Base-by-base conservation (phyloP, 805 yeast species). In the Saturnispora ahearnii region DNA sequence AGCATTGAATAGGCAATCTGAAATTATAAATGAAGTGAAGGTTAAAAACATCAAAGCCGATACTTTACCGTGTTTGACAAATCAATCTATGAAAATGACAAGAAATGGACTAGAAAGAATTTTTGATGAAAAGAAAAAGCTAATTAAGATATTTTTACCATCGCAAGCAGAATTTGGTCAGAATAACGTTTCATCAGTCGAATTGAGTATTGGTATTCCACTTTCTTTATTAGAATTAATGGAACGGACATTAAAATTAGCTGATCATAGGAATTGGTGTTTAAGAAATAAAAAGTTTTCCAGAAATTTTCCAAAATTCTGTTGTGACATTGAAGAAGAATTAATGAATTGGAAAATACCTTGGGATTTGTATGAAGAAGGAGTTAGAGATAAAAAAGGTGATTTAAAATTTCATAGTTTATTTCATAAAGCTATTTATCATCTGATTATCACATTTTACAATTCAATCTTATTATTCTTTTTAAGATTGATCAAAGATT, bases 261-360 rank as follows among this genome's bases (percentile, higher is more conserved):
- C 82, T 2, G 78, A 78, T 57, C 81, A 77, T 56, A 73, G 75
- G 55, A 71, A 74, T 51, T 71, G 73, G 52, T 78, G 78, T 57
- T 46, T 62, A 12, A 50, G 72, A 11, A 64, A 62, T 29, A 68
- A 70, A 26, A 67, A 71, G 32, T 69, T 66, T 41, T 82, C 82
- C 0, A 62, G 82, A 40, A 78, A 77, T 55, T 78, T 76, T 57
- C 81, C 82, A 4, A 68, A 70, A 48, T 65, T 77, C 3, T 77
- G 82, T 55, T 77, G 81, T 47, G 81, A 77, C 47, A 57, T 73
- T 3, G 81, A 77, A 53, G 81, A 77, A 49, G 72, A 69, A 34
- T 59, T 78, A 21, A 51, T 71, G 42, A 67, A 62, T 45, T 78
- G 82, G 82, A 65, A 62, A 42, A 57, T 70, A 15, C 71, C 68